Conservation (phyloP, 2,329 filamentous ascomycete genomes). For the Didymella glomerata region DNA sequence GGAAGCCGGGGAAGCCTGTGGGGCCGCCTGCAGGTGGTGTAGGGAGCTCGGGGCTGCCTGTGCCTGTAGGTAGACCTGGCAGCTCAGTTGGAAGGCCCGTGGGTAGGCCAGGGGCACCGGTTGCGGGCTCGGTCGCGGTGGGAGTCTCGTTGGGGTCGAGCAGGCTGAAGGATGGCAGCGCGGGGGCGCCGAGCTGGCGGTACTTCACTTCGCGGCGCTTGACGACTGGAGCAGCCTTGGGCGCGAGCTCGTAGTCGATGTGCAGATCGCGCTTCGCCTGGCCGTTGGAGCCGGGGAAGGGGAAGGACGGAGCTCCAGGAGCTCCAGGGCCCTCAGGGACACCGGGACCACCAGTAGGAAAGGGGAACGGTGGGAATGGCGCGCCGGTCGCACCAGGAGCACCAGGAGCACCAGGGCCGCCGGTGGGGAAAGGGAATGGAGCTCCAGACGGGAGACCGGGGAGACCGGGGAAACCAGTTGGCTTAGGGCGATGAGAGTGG, state of each 20-base stretch:
- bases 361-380: not conserved
- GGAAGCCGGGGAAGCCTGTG: not conserved
- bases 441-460: slow-evolving; percentile 10
- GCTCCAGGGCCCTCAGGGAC: not conserved
- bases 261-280: slow-evolving; percentile 19
- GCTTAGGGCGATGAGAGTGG: slow-evolving; percentile 14
- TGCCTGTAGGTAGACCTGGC: not conserved
- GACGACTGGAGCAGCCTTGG: not conserved
- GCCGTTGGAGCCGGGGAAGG: slow-evolving; percentile 1
- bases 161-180: slow-evolving; percentile 26
- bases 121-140: slow-evolving; percentile 9
- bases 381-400: not conserved
- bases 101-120: not conserved
- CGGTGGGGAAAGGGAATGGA: not conserved
- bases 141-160: slow-evolving; percentile 15
- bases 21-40: slow-evolving; percentile 2
- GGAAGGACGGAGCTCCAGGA: not conserved
- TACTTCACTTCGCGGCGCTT: slow-evolving; percentile 11
- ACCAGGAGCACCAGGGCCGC: not conserved
- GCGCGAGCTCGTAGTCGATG: slow-evolving; percentile 31
- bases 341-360: not conserved
- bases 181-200: slow-evolving; percentile 14
- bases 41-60: slow-evolving; percentile 1
- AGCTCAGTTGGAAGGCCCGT: not conserved
- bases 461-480: slow-evolving; percentile 10